Percentiles rank a stretch among this genome's conserved stretches.
These are phyloP conservation scores for Didymella keratinophila DNA, from an alignment of 2,329 filamentous ascomycete genomes.

Conservation along the genomic window DNA sequence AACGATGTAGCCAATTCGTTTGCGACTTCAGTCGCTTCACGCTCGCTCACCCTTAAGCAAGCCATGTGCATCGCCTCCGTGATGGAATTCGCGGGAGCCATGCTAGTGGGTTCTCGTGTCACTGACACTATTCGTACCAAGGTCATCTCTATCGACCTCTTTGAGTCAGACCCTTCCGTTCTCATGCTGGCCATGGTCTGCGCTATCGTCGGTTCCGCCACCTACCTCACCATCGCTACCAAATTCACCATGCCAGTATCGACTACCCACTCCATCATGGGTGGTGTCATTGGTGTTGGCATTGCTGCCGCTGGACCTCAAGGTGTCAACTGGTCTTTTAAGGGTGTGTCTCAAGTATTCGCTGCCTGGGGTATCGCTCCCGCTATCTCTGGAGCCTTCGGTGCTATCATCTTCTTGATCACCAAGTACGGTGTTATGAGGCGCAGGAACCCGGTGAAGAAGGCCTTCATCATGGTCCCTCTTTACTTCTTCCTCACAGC, in stretches of 20 bases:
- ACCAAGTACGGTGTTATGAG: conserved; percentile 66
- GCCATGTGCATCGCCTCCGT: conserved; percentile 55
- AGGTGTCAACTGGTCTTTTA: conserved; percentile 65
- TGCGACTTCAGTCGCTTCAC: conserved; percentile 58
- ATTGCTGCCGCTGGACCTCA: conserved; percentile 61
- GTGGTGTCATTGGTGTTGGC: conserved; percentile 48
- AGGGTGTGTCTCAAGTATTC: conserved; percentile 65
- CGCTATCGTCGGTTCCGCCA: conserved; percentile 59
- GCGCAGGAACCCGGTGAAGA: conserved; percentile 61
- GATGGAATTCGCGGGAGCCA: conserved; percentile 57
- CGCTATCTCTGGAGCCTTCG: conserved; percentile 62
- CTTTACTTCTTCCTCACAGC: neutral
- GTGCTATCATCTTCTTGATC: conserved; percentile 62
- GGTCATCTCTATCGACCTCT: conserved; percentile 57
- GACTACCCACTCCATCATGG: neutral
- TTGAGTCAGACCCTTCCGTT: conserved; percentile 55
- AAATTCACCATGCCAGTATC: conserved; percentile 14
- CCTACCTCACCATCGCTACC: conserved; percentile 63
- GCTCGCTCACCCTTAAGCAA: conserved; percentile 58
- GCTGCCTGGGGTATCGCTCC: conserved; percentile 69
- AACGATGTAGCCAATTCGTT: conserved; percentile 61
- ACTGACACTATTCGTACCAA: conserved; percentile 59
- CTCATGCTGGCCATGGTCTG: conserved; percentile 65
- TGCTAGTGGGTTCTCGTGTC: conserved; percentile 51
- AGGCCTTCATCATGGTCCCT: conserved; percentile 59